These are phyloP conservation scores for Brassica carinata DNA, from an alignment of 345 rosid genomes.

Conservation along the genomic window DNA sequence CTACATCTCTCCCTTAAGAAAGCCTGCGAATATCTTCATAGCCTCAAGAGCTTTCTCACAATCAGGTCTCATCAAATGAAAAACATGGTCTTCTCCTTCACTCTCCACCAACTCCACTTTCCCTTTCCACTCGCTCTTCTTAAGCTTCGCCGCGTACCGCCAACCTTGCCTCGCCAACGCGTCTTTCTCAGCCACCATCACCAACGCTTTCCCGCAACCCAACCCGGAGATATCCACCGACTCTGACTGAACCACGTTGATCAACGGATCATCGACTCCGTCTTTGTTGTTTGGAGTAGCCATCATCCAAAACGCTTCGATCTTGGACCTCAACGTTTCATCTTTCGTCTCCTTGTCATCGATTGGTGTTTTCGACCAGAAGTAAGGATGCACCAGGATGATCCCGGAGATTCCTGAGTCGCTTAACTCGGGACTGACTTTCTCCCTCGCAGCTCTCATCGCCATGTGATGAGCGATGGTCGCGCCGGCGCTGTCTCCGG, in stretches of 20 bases:
- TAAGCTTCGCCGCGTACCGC: not conserved
- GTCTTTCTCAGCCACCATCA: slow-evolving; percentile 55
- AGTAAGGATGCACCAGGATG: slow-evolving; percentile 57
- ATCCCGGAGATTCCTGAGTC: slow-evolving; percentile 42
- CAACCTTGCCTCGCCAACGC: slow-evolving; percentile 12
- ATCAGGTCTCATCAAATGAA: not conserved
- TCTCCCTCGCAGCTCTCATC: slow-evolving; percentile 42
- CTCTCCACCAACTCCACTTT: slow-evolving; percentile 5
- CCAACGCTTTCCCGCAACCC: slow-evolving; percentile 46
- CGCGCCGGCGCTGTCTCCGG: slow-evolving; percentile 78
- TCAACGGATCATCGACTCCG: slow-evolving; percentile 54
- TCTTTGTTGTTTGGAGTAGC: slow-evolving; percentile 42
- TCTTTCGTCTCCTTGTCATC: slow-evolving; percentile 42
- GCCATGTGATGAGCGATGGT: slow-evolving; percentile 58
- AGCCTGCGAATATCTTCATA: not conserved
- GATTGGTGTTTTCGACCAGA: slow-evolving; percentile 42
- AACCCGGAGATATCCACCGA: slow-evolving; percentile 43
- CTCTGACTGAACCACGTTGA: slow-evolving; percentile 48
- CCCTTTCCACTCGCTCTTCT: slow-evolving; percentile 2
- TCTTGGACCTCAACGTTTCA: slow-evolving; percentile 40
- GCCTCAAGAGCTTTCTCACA: not conserved
- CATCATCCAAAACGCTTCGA: slow-evolving; percentile 39
- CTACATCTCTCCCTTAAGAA: not conserved
- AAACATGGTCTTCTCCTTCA: slow-evolving; percentile 2
- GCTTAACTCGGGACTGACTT: slow-evolving; percentile 16